Base-by-base conservation (phyloP, 495 filamentous ascomycete genomes). In the Aspergillus olivimuriae region DNA sequence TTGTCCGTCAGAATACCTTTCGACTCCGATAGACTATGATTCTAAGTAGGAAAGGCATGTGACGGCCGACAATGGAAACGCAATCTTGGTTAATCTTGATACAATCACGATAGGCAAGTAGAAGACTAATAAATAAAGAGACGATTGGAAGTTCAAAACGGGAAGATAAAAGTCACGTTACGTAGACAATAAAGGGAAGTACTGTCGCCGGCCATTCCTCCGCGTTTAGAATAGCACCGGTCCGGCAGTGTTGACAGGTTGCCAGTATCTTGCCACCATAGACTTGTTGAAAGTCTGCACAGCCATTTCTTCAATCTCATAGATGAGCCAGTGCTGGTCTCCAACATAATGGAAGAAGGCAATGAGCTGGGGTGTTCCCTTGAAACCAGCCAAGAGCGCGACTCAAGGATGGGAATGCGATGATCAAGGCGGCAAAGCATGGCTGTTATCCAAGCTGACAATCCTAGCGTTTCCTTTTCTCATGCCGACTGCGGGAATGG, bases 21-120 rank as follows among this genome's bases (percentile, higher is more conserved):
- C 24, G 6, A 28, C 24, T 28, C 24, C 24, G 5, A 28, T 28
- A 36, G 34, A 18, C 34, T 16, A 16, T 36, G 34, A 16, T 17
- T 17, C 19, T 36, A 16, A 36, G 34, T 36, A 36, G 34, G 34
- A 12, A 36, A 36, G 34, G 34, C 34, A 36, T 16, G 19, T 36
- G 34, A 18, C 15, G 15, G 34, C 34, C 10, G 34, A 12, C 21
- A 18, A 12, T 37, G 3, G 20, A 18, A 37, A 37, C 34, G 20
- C 34, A 20, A 37, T 37, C 21, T 37, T 18, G 12, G 21, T 37
- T 37, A 18, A 5, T 37, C 21, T 21, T 17, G 21, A 37, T 20
- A 21, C 4, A 12, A 19, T 19, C 35, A 38, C 20, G 20, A 21
- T 23, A 11, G 35, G 20, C 35, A 11, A 38, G 7, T 19, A 38